Evolutionary conservation across 768 basidiomycete species (phyloP).

Genomic region (Cystoderma amianthinum): DNA sequence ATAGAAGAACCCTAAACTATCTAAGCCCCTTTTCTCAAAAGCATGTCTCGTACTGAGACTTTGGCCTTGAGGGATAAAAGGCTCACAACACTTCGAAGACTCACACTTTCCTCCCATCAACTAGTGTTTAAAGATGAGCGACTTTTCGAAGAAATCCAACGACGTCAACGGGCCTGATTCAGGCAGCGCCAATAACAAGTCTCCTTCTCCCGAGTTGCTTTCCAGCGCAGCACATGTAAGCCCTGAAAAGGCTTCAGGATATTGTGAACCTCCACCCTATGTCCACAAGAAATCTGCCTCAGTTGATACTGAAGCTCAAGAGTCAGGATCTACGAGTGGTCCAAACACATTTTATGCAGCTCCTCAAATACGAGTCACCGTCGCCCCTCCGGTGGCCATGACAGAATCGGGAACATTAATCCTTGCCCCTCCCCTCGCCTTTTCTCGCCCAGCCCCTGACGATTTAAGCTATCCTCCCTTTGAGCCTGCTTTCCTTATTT

Average conservation of each 20-base stretch:
- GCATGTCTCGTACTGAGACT: no score
- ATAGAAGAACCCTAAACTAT: no score
- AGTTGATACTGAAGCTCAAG: not conserved
- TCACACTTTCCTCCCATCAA: no score
- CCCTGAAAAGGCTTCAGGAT: no score
- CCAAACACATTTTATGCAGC: not conserved
- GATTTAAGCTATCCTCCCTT: slow-evolving; percentile 19
- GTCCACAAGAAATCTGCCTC: not conserved
- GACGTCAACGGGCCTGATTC: not conserved
- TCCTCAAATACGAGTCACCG: not conserved
- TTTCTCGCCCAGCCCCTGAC: slow-evolving; percentile 12
- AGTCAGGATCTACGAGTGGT: not conserved
- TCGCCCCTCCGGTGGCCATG: not conserved
- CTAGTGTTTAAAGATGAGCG: not conserved
- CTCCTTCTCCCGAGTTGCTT: not conserved
- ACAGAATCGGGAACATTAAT: not conserved
- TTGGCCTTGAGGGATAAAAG: no score
- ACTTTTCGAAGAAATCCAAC: not conserved
- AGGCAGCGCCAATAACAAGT: not conserved
- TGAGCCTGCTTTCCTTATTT: slow-evolving; percentile 18
- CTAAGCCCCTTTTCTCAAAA: no score
- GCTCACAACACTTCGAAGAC: no score
- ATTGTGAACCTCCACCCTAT: no score
- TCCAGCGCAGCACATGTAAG: no score
- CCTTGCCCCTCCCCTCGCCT: slow-evolving; percentile 2